Conservation (phyloP, 2,329 filamentous ascomycete genomes). For the Clonostachys rosea region DNA sequence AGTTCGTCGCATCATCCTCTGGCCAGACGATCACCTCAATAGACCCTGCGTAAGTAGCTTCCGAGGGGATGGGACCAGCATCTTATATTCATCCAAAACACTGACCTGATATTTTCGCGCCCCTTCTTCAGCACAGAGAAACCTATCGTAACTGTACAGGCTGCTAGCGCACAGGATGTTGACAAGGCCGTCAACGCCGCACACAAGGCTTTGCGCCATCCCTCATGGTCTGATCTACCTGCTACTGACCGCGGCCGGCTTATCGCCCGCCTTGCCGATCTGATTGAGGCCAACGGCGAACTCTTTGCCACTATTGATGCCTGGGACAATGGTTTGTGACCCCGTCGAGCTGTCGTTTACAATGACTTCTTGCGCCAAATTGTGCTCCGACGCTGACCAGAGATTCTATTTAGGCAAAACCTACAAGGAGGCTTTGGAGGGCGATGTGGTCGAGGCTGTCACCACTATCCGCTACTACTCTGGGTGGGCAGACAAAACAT, state of each 20-base stretch:
- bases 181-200: slow-evolving; percentile 79
- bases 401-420: no score
- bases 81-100: no score
- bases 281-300: slow-evolving; percentile 74
- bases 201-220: slow-evolving; percentile 73
- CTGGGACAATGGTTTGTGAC: slow-evolving; percentile 82
- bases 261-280: slow-evolving; percentile 72
- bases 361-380: no score
- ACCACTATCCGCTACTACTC: slow-evolving; percentile 70
- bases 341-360: slow-evolving; percentile 18
- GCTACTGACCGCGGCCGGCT: slow-evolving; percentile 67
- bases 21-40: slow-evolving; percentile 7
- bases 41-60: slow-evolving; percentile 9
- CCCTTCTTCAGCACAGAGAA: no score
- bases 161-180: slow-evolving; percentile 84
- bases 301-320: slow-evolving; percentile 78
- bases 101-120: no score
- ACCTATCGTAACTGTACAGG: slow-evolving; percentile 69
- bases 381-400: no score
- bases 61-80: no score
- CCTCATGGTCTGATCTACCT: slow-evolving; percentile 64
- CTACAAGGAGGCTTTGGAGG: slow-evolving; percentile 60
- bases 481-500: slow-evolving; percentile 87
- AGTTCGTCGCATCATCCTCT: slow-evolving; percentile 8
- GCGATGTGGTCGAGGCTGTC: slow-evolving; percentile 60